Conservation (phyloP, 257 asterid genomes). For the Solanum virginianum region DNA sequence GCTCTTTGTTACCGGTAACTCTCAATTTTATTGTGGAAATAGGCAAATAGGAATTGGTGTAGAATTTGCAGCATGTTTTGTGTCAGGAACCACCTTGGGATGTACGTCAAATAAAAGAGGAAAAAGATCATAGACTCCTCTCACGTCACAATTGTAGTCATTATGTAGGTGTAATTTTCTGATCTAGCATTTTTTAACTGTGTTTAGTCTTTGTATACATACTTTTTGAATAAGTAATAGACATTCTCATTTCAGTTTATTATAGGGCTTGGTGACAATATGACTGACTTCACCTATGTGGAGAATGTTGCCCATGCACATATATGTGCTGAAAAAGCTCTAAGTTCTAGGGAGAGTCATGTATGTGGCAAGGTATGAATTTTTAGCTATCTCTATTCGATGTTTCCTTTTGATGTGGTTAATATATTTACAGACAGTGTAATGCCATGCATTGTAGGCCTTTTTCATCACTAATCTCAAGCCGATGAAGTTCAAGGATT, state of each 20-base stretch:
- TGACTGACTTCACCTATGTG: conserved; percentile 73
- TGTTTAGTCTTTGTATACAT: not conserved
- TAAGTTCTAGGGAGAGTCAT: conserved; percentile 37
- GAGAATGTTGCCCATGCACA: conserved; percentile 91
- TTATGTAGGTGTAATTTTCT: not conserved
- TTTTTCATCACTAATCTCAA: conserved; percentile 65
- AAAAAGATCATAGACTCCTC: not conserved
- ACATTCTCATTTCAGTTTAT: conserved; percentile 93
- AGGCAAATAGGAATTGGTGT: not conserved
- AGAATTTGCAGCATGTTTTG: not conserved
- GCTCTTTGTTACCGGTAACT: not conserved
- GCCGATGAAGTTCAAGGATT: conserved; percentile 51
- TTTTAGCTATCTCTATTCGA: conserved; percentile 3
- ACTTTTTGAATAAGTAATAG: conserved; percentile 66
- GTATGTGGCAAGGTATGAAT: conserved; percentile 61
- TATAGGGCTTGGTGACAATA: conserved; percentile 64
- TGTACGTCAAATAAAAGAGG: not conserved
- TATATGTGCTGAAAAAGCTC: conserved; percentile 75
- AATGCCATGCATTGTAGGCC: conserved; percentile 31
- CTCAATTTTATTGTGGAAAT: not conserved
- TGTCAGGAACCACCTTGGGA: not conserved
- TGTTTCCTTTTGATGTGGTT: not conserved
- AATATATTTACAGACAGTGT: not conserved
- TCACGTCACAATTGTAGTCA: not conserved
- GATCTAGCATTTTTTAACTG: conserved; percentile 3